Base-by-base conservation (phyloP, 768 basidiomycete genomes). In the Lentinula edodes region DNA sequence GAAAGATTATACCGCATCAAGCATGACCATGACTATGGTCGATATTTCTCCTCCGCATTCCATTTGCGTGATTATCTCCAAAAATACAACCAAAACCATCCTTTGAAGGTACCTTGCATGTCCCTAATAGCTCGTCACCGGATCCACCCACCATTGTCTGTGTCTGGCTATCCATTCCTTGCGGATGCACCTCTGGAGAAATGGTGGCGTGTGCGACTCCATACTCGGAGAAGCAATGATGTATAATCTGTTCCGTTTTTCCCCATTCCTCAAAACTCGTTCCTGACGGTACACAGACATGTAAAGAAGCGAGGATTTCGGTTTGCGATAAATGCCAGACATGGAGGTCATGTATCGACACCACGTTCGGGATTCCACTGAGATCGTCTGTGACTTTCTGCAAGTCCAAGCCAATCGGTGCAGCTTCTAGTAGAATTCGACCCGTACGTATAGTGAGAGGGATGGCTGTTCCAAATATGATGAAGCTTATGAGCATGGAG, bases 301-400 rank as follows among this genome's bases (percentile, higher is more conserved):
- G 82, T 42, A 84, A 73, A 10, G 83, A 83, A 13, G 76, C 81
- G n/a, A 83, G 73, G 60, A 81, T 80, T 46, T 80, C 78, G 23
- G 80, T 76, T 68, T 84, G 80, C 7, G 82, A 83, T 12, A 84
- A 71, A 62, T 83, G 80, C 83, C 82, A 83, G 20, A 83, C 78
- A 66, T 83, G 81, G 41, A 83, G 68, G 66, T 82, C 81, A 66
- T 82, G 82, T 7, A 83, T 71, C 4, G 80, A 77, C 10, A 76
- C 66, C 0, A 83, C 82, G 58, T 76, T 72, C 3, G 79, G 78
- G 52, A 79, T 81, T 3, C 76, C 68, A 23, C 78, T 67, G 2
- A 84, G 72, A 66, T 83, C 82, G 39, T 78, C 75, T 62, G 75
- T 78, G 23, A 84, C 71, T 66, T 79, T 79, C 39, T 77, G 73